Evolutionary conservation across 2,329 filamentous ascomycete species (phyloP), one percentile per base, ranked within the genome.

Genomic region (Teratosphaeria pseudoeucalypti): DNA sequence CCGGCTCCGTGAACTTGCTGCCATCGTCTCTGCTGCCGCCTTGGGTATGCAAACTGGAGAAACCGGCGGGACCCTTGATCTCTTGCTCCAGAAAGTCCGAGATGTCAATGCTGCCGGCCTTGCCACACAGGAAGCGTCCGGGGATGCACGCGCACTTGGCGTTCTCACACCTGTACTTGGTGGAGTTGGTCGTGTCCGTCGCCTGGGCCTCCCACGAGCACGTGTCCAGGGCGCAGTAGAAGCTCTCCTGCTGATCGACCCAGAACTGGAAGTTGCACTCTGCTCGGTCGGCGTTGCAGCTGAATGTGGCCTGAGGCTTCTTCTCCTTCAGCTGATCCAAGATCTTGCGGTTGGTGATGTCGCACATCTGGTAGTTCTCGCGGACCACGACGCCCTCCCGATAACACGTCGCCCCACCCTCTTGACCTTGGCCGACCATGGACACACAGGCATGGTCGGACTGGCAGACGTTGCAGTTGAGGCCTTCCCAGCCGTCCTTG

Each of bases 181-280:
- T 97, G 58, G 82, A 85, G 75, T 99, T 99, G 67, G 84, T 82
- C 57, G 82, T 78, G 37, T 86, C 82, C 58, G 84, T 81, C 61
- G 86, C 86, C 60, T 88, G 82, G 71, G 87, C 84, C 56, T 76
- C 81, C 68, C 89, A 94, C 16, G 83, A 76, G 77, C 94, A 99
- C 16, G 86, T 87, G 68, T 90, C 85, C 60, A 99, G 79, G 63
- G 88, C 86, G 77, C 95, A 99, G 75, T 95, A 99, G 79, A 99
- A 99, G 1, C 94, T 97, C 76, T 99, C 94, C 63, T 83, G 81
- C 66, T 92, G 84, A 67, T 95, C 92, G 55, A 99, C 90, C 92
- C 94, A 99, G 76, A 99, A 99, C 75, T 99, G 94, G 67, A 99
- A 99, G 72, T 96, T 94, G 71, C 94, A 99, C 23, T 87, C 85